Conservation (phyloP, 805 yeast genomes). For the Candida gorgasii region DNA sequence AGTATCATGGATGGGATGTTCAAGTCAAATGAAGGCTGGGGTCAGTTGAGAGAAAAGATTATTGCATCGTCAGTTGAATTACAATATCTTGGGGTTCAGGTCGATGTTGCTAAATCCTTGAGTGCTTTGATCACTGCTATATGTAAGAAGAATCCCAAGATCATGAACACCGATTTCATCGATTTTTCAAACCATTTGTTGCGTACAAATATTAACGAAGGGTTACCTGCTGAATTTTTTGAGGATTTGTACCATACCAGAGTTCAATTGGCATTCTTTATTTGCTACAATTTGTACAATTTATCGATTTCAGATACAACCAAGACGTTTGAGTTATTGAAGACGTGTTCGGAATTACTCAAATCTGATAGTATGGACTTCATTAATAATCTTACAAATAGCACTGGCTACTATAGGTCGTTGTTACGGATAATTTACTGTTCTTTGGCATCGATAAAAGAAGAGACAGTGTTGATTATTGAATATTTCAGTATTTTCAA, state of each 20-base stretch:
- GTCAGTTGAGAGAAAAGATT: constrained; percentile 50
- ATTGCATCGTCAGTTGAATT: constrained; percentile 60
- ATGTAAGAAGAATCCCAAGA: constrained; percentile 47
- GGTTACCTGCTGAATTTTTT: constrained; percentile 49
- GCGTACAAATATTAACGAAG: constrained; percentile 50
- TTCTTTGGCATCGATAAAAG: constrained; percentile 44
- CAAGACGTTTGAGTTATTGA: constrained; percentile 42
- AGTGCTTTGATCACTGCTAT: constrained; percentile 75
- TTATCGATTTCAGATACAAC: constrained; percentile 29
- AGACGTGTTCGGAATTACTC: constrained; percentile 46
- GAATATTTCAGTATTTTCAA: constrained; percentile 53
- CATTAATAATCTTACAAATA: constrained; percentile 39
- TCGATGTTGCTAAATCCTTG: constrained; percentile 69
- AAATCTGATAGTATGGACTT: constrained; percentile 52
- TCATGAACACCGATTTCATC: constrained; percentile 24
- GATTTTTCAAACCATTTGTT: constrained; percentile 50
- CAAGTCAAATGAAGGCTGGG: constrained; percentile 40
- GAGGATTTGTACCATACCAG: constrained; percentile 58
- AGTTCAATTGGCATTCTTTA: constrained; percentile 64
- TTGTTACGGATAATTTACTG: constrained; percentile 59
- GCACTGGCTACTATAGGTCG: constrained; percentile 53
- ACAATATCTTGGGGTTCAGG: constrained; percentile 66
- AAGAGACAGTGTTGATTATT: constrained; percentile 40
- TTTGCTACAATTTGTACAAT: constrained; percentile 42
- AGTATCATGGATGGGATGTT: constrained; percentile 63